Conservation (phyloP, 2,329 filamentous ascomycete species). For the Fusarium sp. region DNA sequence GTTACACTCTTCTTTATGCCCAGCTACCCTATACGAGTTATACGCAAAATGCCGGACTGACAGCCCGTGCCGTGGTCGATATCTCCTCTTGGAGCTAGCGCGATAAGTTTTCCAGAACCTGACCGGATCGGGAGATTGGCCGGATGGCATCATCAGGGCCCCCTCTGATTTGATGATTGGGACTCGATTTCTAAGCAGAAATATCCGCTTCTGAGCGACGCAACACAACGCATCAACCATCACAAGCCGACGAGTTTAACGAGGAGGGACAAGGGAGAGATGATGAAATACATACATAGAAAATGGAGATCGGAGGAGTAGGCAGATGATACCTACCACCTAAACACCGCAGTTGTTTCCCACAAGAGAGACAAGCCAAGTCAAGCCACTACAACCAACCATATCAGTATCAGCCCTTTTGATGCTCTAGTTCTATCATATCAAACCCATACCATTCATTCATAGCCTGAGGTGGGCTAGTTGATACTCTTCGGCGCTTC, state of each 20-base stretch:
- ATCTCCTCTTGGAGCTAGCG: constrained; percentile 32
- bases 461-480: not conserved
- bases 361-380: constrained; percentile 1
- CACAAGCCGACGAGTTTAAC: not conserved
- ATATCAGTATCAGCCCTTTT: not conserved
- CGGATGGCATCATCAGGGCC: constrained; percentile 39
- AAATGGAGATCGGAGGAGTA: not conserved
- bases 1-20: not conserved
- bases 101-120: constrained; percentile 8
- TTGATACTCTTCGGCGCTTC: constrained; percentile 20
- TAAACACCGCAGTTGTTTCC: not conserved
- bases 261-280: not conserved
- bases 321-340: not conserved
- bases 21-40: constrained; percentile 4
- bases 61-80: not conserved
- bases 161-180: constrained; percentile 30
- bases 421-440: not conserved
- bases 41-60: not conserved
- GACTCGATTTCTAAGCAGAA: constrained; percentile 41
- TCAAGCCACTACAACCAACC: constrained; percentile 8
- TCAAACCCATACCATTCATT: not conserved
- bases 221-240: constrained; percentile 17
- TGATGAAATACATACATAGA: not conserved
- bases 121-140: constrained; percentile 28
- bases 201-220: constrained; percentile 14